A percentile compares a stretch with the other conserved stretches of the same genome.
Evolutionary conservation across 1,284 basidiomycete species (phyloP).

Genomic region (Cryptococcus neoformans): DNA sequence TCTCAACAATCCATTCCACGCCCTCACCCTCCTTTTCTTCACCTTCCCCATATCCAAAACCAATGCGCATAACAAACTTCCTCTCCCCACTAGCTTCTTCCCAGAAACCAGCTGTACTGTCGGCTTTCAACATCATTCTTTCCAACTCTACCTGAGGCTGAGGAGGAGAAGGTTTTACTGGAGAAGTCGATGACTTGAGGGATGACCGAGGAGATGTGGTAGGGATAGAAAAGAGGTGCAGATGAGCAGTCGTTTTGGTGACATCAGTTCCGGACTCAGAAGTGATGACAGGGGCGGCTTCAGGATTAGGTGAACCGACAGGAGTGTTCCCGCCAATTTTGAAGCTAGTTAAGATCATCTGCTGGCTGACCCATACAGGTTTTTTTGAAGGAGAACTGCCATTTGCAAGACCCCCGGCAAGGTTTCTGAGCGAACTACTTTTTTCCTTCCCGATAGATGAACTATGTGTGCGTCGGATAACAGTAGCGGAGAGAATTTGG

Average conservation of each 20-base stretch:
- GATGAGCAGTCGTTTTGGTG: neutral
- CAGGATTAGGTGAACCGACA: constrained; percentile 7
- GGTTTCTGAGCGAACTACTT: constrained; percentile 6
- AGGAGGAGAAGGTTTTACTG: neutral
- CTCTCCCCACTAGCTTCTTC: constrained; percentile 8
- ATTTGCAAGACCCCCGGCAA: neutral
- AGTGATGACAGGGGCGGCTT: neutral
- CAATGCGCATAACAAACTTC: constrained; percentile 18
- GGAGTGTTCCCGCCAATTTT: constrained; percentile 15
- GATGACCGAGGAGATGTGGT: neutral
- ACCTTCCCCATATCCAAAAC: constrained; percentile 7
- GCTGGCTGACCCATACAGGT: constrained; percentile 19
- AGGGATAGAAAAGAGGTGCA: neutral
- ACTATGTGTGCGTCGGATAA: constrained; percentile 11
- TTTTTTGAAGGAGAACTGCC: neutral
- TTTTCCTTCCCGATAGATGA: constrained; percentile 9
- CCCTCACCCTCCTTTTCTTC: constrained; percentile 5
- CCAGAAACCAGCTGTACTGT: constrained; percentile 19
- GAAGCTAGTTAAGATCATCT: constrained; percentile 22
- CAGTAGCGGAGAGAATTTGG: constrained; percentile 26
- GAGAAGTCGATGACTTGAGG: neutral
- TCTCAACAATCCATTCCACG: constrained; percentile 36
- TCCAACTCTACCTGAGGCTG: constrained; percentile 12
- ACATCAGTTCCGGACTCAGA: neutral
- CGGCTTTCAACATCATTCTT: constrained; percentile 7